phyloP scores from a whole-genome alignment of 106 monocot species.

The Acorus gramineus region DNA sequence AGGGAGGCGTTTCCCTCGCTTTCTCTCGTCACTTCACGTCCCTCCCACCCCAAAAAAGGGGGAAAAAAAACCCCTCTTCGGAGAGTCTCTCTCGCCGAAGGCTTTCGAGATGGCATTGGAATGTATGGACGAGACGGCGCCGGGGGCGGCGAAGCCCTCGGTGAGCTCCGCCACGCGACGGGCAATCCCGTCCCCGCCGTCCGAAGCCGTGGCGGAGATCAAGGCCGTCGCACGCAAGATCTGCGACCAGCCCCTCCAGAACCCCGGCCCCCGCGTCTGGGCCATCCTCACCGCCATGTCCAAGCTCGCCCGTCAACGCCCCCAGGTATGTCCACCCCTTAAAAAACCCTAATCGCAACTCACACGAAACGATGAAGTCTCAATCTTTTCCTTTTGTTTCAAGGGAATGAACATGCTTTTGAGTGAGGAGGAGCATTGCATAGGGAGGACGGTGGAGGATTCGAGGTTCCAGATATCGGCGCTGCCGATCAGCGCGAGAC shows the following conservation, averaged over 20 bases:
- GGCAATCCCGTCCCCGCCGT: neutral
- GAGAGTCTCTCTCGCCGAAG: too few relatives aligned
- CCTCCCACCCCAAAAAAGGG: too few relatives aligned
- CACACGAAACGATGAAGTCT: too few relatives aligned
- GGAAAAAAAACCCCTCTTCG: too few relatives aligned
- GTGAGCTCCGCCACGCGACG: conserved; percentile 12
- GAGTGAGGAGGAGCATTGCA: conserved; percentile 44
- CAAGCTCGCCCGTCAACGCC: conserved; percentile 53
- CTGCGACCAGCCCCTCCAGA: conserved; percentile 56
- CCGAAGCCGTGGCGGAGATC: conserved; percentile 40
- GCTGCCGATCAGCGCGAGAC: conserved; percentile 47
- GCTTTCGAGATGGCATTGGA: too few relatives aligned
- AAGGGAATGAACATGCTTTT: conserved; percentile 92
- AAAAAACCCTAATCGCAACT: too few relatives aligned
- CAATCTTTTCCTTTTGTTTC: neutral
- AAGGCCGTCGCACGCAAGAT: conserved; percentile 61
- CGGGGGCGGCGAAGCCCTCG: conserved; percentile 15
- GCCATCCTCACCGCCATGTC: conserved; percentile 94
- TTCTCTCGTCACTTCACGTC: too few relatives aligned
- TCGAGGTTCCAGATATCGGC: conserved; percentile 42
- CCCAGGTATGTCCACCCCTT: conserved; percentile 26
- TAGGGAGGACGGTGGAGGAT: conserved; percentile 70
- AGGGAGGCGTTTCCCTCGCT: too few relatives aligned
- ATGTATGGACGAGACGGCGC: neutral
- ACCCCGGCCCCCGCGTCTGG: conserved; percentile 67